Conservation (phyloP, 1,284 basidiomycete genomes). For the Leucoagaricus sp. region DNA sequence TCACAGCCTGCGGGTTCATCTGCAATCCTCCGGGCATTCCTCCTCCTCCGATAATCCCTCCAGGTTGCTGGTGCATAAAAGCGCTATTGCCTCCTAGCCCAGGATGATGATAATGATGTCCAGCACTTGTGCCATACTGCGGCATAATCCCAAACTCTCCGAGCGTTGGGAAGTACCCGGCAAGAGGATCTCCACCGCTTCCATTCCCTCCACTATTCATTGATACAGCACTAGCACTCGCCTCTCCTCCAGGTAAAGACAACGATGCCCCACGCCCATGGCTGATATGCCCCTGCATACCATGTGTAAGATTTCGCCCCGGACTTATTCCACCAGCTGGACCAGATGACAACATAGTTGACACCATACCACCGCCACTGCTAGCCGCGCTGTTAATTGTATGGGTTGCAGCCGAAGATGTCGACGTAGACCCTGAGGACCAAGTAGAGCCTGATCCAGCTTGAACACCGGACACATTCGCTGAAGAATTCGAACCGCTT, state of each 20-base stretch:
- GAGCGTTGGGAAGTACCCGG: constrained; percentile 9
- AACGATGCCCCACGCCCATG: constrained; percentile 1
- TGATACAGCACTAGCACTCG: neutral
- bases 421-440: too few relatives aligned
- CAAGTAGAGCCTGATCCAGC: too few relatives aligned
- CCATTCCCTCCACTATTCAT: neutral
- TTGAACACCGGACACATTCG: too few relatives aligned
- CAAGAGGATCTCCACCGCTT: constrained; percentile 1
- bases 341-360: too few relatives aligned
- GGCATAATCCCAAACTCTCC: constrained; percentile 6
- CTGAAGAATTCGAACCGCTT: too few relatives aligned
- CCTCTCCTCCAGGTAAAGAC: constrained; percentile 1
- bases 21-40: constrained; percentile 3
- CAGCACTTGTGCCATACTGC: too few relatives aligned
- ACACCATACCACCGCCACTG: too few relatives aligned
- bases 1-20: constrained; percentile 6
- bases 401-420: too few relatives aligned
- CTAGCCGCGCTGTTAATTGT: too few relatives aligned
- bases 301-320: neutral
- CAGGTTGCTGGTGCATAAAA: constrained; percentile 9
- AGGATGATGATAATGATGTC: neutral
- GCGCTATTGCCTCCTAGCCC: neutral
- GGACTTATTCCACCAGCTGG: too few relatives aligned
- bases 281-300: neutral
- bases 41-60: neutral